Evolutionary conservation across 495 filamentous ascomycete genomes (phyloP).

Genomic region (Coniosporium apollinis): DNA sequence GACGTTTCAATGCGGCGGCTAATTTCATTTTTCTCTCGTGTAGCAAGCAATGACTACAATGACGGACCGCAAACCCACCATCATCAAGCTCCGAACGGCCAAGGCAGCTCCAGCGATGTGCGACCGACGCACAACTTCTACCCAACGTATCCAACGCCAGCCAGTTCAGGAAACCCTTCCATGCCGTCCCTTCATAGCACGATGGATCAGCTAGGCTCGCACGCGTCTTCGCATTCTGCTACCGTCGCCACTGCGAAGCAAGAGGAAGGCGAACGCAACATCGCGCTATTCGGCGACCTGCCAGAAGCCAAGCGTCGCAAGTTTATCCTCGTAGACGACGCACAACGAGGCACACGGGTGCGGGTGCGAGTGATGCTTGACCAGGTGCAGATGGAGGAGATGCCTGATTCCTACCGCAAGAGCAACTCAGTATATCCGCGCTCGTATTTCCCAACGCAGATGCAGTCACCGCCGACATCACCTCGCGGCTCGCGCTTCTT

Average conservation of each 20-base stretch:
- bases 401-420: conserved; percentile 84
- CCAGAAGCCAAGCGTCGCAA: conserved; percentile 82
- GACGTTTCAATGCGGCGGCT: conserved; percentile 26
- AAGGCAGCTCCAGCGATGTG: conserved; percentile 34
- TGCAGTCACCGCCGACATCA: conserved; percentile 56
- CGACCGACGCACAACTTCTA: conserved; percentile 71
- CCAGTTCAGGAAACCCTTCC: conserved; percentile 39
- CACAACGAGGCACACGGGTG: conserved; percentile 55
- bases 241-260: conserved; percentile 21
- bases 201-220: conserved; percentile 37
- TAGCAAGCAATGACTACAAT: conserved; percentile 38
- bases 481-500: conserved; percentile 50
- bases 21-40: conserved; percentile 22
- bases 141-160: conserved; percentile 44
- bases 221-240: conserved; percentile 26
- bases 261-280: conserved; percentile 30
- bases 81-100: conserved; percentile 32
- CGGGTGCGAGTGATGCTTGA: conserved; percentile 80
- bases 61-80: conserved; percentile 46
- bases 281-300: conserved; percentile 64
- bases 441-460: conserved; percentile 73
- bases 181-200: conserved; percentile 56
- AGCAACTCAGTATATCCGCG: conserved; percentile 77
- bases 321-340: conserved; percentile 89
- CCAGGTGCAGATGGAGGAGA: conserved; percentile 76